These are phyloP conservation scores for Tuber microsphaerosporum DNA, from an alignment of 495 filamentous ascomycete genomes.

Conservation along the genomic window DNA sequence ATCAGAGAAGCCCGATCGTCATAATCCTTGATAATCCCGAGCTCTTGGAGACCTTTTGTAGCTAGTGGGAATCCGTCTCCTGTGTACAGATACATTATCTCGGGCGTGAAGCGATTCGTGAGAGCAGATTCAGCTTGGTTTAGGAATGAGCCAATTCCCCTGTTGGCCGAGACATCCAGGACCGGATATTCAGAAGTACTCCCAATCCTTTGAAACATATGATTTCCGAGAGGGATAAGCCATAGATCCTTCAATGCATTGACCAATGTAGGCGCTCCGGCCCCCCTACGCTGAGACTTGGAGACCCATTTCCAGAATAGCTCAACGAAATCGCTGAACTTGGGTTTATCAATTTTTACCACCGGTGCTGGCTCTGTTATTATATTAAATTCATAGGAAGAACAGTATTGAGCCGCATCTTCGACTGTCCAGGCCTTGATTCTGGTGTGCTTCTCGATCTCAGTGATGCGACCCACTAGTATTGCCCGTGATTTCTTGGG, in stretches of 20 bases:
- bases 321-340: slow-evolving; percentile 20
- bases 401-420: slow-evolving; percentile 30
- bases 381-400: slow-evolving; percentile 17
- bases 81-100: not conserved
- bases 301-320: slow-evolving; percentile 32
- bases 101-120: not conserved
- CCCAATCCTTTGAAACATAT: slow-evolving; percentile 36
- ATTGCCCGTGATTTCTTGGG: not conserved
- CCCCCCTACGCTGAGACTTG: not conserved
- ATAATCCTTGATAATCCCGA: slow-evolving; percentile 15
- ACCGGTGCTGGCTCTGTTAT: not conserved
- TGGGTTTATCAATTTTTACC: slow-evolving; percentile 14
- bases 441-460: slow-evolving; percentile 14
- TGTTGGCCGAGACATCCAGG: slow-evolving; percentile 25
- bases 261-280: not conserved
- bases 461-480: slow-evolving; percentile 4
- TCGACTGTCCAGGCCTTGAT: slow-evolving; percentile 21
- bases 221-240: slow-evolving; percentile 40
- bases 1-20: slow-evolving; percentile 5
- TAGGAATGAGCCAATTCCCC: slow-evolving; percentile 8
- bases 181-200: slow-evolving; percentile 5
- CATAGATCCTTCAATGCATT: slow-evolving; percentile 32
- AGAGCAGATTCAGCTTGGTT: slow-evolving; percentile 7
- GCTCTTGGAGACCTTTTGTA: slow-evolving; percentile 9
- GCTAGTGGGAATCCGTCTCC: slow-evolving; percentile 8